Percentiles rank a stretch among this genome's conserved stretches.
These are phyloP conservation scores for Phialophora macrospora DNA, from an alignment of 2,329 filamentous ascomycete species.

Conservation along the genomic window DNA sequence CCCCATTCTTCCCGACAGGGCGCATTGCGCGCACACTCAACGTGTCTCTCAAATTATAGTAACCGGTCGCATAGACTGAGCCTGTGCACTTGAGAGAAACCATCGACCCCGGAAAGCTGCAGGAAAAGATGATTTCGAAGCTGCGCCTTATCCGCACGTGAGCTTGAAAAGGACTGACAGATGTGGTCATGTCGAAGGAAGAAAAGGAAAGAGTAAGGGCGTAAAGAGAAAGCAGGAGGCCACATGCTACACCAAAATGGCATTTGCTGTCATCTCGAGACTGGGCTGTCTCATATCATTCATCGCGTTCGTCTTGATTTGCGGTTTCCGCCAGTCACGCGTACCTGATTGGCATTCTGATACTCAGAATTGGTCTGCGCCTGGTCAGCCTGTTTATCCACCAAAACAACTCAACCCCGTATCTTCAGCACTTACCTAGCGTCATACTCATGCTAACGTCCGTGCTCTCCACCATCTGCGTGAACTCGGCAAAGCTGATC, in stretches of 20 bases:
- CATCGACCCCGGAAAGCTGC: too few species aligned
- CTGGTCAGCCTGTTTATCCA: neutral
- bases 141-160: too few species aligned
- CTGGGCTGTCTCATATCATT: neutral
- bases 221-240: neutral
- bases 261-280: neutral
- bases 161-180: too few species aligned
- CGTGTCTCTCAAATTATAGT: neutral
- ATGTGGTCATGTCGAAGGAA: neutral
- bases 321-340: neutral
- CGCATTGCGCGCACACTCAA: neutral
- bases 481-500: constrained; percentile 99
- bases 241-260: neutral
- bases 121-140: too few species aligned
- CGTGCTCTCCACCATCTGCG: constrained; percentile 97
- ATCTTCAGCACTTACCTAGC: constrained; percentile 56
- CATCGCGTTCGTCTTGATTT: neutral
- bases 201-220: neutral
- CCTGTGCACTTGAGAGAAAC: too few species aligned
- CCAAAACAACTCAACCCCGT: neutral
- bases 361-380: constrained; percentile 5
- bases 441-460: constrained; percentile 72
- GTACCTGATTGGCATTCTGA: neutral
- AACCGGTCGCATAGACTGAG: too few species aligned
- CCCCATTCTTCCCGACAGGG: neutral